Base-by-base conservation (phyloP, 2,329 filamentous ascomycete genomes). In the Fusarium praegraminearum region DNA sequence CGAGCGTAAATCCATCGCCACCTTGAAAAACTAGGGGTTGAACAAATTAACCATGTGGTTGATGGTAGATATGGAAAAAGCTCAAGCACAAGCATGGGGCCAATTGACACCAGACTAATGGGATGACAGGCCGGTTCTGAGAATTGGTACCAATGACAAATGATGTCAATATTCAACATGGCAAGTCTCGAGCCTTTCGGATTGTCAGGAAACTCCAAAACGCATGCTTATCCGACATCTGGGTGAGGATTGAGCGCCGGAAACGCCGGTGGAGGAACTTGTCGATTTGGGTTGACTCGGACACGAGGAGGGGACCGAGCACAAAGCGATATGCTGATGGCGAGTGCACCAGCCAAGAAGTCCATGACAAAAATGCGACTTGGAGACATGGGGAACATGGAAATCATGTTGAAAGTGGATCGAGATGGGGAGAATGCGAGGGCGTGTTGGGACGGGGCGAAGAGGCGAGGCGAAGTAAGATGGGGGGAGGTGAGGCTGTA, bases 251-350 rank as follows among this genome's bases (percentile, higher is more conserved):
- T 8, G 35, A 56, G 38, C 33, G 40, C 60, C 62, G 67, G 62
- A 41, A 22, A 52, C 18, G 54, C 67, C 67, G 62, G 57, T 46
- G 26, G 46, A 44, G 33, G 20, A 51, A 53, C 46, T 45, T 44
- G 18, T 35, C 32, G 45, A 67, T 44, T 20, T 40, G n/a, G 36
- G n/a, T 16, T 62, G 44, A 38, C 35, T 51, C 40, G 9, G 44
- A 18, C 46, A 32, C 44, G 22, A 49, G 16, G 22, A 35, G 33
- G 33, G 33, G 35, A 26, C 35, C 35, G 33, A 22, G 24, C 9
- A 40, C 24, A 51, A 51, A 51, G 24, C 49, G 33, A 26, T 28
- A 12, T 24, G 22, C n/a, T 26, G 46, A 55, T 61, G 46, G 15
- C 16, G 36, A 49, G 44, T 28, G 20, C 35, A n/a, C 12, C 45